Conservation (phyloP, 2,329 filamentous ascomycete species). For the Fusarium sp. region DNA sequence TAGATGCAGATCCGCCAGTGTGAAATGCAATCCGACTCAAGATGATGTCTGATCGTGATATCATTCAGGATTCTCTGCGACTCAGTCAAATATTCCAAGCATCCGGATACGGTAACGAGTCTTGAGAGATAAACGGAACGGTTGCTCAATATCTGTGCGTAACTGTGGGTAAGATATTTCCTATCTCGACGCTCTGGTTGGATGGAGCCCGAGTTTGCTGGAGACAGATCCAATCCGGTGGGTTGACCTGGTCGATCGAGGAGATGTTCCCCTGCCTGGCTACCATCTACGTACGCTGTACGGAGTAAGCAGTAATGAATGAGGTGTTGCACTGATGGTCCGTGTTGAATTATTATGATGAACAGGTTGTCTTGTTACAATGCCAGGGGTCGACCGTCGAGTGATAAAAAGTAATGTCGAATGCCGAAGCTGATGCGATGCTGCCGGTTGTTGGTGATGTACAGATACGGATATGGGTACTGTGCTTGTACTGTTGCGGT, state of each 20-base stretch:
- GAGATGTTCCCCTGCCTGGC: constrained; percentile 24
- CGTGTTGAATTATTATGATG: constrained; percentile 25
- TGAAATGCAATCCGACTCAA: constrained; percentile 12
- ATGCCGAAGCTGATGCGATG: constrained; percentile 23
- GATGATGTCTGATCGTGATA: constrained; percentile 29
- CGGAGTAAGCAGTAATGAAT: no score
- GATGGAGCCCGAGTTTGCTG: constrained; percentile 20
- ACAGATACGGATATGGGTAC: constrained; percentile 13
- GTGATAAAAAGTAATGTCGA: constrained; percentile 5
- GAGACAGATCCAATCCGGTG: constrained; percentile 34
- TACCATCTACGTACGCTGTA: constrained; percentile 14
- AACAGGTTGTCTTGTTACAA: constrained; percentile 5
- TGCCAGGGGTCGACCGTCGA: not conserved
- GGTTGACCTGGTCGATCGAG: constrained; percentile 32
- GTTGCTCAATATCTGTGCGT: constrained; percentile 29
- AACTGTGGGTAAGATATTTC: constrained; percentile 38
- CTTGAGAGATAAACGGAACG: constrained; percentile 40
- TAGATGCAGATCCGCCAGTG: not conserved
- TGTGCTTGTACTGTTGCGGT: constrained; percentile 12
- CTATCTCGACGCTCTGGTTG: constrained; percentile 42
- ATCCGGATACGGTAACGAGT: constrained; percentile 35
- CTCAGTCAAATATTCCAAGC: constrained; percentile 16
- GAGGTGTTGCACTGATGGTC: constrained; percentile 14
- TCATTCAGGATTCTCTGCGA: constrained; percentile 28
- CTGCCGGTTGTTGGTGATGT: constrained; percentile 5